phyloP scores from a whole-genome alignment of 1,284 basidiomycete species.

The Sporisorium exsertum region DNA sequence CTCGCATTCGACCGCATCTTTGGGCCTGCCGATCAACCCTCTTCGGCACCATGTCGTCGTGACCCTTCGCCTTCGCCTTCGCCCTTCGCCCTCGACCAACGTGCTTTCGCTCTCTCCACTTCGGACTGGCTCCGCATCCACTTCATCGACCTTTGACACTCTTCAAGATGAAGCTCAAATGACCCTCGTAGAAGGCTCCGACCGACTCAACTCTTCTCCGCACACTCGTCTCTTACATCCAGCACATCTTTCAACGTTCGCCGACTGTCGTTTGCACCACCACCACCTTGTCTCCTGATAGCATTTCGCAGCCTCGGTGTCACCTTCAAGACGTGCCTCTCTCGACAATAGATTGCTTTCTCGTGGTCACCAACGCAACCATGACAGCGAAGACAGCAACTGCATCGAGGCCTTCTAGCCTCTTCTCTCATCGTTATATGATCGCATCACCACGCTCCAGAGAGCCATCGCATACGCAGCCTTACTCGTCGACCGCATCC shows the following conservation, averaged over 20 bases:
- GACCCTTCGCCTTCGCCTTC: not conserved
- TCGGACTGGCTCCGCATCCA: constrained; percentile 2
- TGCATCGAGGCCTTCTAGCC: constrained; percentile 15
- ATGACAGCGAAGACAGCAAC: constrained; percentile 31
- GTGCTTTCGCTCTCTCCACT: not conserved
- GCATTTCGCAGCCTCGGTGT: not conserved
- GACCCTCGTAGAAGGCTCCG: constrained; percentile 15
- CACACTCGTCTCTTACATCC: not conserved
- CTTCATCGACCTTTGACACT: constrained; percentile 3
- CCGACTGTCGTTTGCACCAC: not conserved
- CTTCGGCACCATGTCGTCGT: constrained; percentile 11
- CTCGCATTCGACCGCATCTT: constrained; percentile 1
- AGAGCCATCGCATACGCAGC: constrained; percentile 11
- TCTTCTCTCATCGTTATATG: constrained; percentile 20
- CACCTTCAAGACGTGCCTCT: too few relatives aligned
- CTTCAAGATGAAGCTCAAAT: constrained; percentile 10
- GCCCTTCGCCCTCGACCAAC: constrained; percentile 27
- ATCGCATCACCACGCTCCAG: constrained; percentile 15
- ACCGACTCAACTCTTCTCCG: not conserved
- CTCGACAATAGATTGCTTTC: not conserved
- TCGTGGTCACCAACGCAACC: not conserved
- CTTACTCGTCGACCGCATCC: constrained; percentile 3
- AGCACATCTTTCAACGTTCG: not conserved
- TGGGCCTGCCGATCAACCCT: constrained; percentile 2
- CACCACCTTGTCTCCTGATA: constrained; percentile 1